Percentiles rank a stretch among this genome's conserved stretches.
Conservation (phyloP, 257 asterid species). For the Nicotiana benthamiana region DNA sequence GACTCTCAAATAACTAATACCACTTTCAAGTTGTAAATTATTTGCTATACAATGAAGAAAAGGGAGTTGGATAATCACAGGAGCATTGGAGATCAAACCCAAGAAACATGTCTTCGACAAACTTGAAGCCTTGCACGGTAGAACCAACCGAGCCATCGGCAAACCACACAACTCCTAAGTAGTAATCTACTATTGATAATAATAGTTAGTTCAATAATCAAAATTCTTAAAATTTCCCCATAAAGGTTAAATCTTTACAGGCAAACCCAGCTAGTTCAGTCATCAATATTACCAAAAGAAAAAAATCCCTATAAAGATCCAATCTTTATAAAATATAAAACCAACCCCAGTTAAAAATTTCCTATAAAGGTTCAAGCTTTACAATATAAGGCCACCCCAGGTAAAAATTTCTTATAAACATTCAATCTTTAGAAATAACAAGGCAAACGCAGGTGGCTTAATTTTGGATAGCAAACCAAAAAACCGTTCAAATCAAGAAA, state of each 20-base stretch:
- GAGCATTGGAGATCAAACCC: conserved; percentile 70
- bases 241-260: conserved; percentile 1
- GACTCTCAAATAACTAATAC: neutral
- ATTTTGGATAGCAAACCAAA: conserved; percentile 1
- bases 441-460: neutral
- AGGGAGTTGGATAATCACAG: conserved; percentile 56
- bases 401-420: conserved; percentile 2
- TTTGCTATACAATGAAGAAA: neutral
- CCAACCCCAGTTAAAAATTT: conserved; percentile 12
- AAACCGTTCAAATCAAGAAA: conserved; percentile 1
- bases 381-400: conserved; percentile 12
- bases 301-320: neutral
- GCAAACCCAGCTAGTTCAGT: neutral
- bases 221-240: neutral
- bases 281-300: neutral
- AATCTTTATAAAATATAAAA: neutral
- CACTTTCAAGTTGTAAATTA: neutral
- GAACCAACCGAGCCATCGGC: conserved; percentile 76
- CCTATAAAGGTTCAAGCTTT: neutral
- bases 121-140: conserved; percentile 69
- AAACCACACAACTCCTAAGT: conserved; percentile 32
- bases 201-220: neutral
- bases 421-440: neutral
- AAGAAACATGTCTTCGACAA: conserved; percentile 74
- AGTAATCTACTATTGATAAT: conserved; percentile 17